Evolutionary conservation across 495 filamentous ascomycete genomes (phyloP).

Genomic region (Patellaria atrata): DNA sequence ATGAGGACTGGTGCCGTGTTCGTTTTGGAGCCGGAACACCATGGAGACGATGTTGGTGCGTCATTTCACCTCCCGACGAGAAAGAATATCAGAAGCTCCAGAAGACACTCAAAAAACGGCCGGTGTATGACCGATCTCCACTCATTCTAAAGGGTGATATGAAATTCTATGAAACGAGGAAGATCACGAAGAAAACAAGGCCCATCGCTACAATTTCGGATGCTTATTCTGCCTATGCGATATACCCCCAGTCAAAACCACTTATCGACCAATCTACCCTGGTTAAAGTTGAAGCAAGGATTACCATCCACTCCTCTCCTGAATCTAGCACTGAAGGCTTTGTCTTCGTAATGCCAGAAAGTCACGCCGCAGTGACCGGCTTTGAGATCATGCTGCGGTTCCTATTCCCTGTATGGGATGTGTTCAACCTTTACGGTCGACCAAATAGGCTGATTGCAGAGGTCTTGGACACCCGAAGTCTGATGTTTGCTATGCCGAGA

Average conservation of each 20-base stretch:
- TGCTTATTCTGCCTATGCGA: slow-evolving; percentile 82
- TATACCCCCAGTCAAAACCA: slow-evolving; percentile 87
- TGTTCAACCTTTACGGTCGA: slow-evolving; percentile 82
- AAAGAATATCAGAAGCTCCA: slow-evolving; percentile 75
- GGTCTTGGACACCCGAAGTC: slow-evolving; percentile 64
- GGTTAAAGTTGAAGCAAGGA: slow-evolving; percentile 83
- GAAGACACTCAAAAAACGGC: slow-evolving; percentile 72
- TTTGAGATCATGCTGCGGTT: slow-evolving; percentile 96
- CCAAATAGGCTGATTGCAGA: slow-evolving; percentile 79
- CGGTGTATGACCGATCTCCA: slow-evolving; percentile 57
- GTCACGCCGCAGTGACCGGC: slow-evolving; percentile 75
- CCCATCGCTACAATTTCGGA: slow-evolving; percentile 87
- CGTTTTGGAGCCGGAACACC: slow-evolving; percentile 92
- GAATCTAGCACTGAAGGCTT: slow-evolving; percentile 73
- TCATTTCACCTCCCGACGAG: slow-evolving; percentile 80
- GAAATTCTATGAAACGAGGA: slow-evolving; percentile 81
- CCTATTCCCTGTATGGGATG: slow-evolving; percentile 87
- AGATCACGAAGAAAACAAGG: slow-evolving; percentile 78
- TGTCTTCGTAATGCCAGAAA: slow-evolving; percentile 96
- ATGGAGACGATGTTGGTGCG: slow-evolving; percentile 94
- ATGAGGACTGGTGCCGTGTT: slow-evolving; percentile 91
- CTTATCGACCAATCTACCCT: slow-evolving; percentile 90
- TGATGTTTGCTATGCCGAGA: slow-evolving; percentile 98
- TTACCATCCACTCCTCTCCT: slow-evolving; percentile 66
- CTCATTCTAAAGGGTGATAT: slow-evolving; percentile 69